Base-by-base conservation (phyloP, 2,329 filamentous ascomycete genomes). In the Claviceps arundinis region DNA sequence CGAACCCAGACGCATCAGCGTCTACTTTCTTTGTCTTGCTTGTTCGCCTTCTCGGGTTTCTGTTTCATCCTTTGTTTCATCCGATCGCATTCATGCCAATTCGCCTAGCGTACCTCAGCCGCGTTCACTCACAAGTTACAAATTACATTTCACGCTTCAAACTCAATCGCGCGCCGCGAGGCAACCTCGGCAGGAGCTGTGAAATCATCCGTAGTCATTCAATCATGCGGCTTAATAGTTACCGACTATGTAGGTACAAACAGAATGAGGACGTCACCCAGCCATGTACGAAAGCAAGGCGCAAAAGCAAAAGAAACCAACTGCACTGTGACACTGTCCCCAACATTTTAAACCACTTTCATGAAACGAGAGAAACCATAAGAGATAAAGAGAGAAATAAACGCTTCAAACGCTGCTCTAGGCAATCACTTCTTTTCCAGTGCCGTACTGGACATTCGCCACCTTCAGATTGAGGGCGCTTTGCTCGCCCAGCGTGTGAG, bases 401-500 rank as follows among this genome's bases (percentile, higher is more conserved):
- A n/a, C 5, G 19, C 22, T 22, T 14, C 8, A 11, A 26, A 26
- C 19, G 24, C 6, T 30, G 6, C 26, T 50, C 40, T 19, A 50
- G 22, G 63, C 64, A 41, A 49, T 26, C 11, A 59, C 59, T 49
- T 56, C 63, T 50, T 70, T 62, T 47, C 77, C 77, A 16, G 73
- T 73, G 37, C 69, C 70, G 57, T 79, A 80, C 58, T 65, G 61
- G 54, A 80, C 71, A 64, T 80, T 76, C 61, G 70, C 70, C 30
- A 80, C 76, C 8, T 70, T 68, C 2, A 64, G 55, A 14, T 59
- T 61, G 1, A 2, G 55, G 6, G 51, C 56, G 53, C 48, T 45
- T 43, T 17, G 37, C 41, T 50, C 50, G 43, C 74, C 75, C 24
- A 78, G 68, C 22, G 60, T 61, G 58, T 70, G 68, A 24, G 73